These are phyloP conservation scores for Tephrocybe sp. DNA, from an alignment of 768 basidiomycete species.

Conservation along the genomic window DNA sequence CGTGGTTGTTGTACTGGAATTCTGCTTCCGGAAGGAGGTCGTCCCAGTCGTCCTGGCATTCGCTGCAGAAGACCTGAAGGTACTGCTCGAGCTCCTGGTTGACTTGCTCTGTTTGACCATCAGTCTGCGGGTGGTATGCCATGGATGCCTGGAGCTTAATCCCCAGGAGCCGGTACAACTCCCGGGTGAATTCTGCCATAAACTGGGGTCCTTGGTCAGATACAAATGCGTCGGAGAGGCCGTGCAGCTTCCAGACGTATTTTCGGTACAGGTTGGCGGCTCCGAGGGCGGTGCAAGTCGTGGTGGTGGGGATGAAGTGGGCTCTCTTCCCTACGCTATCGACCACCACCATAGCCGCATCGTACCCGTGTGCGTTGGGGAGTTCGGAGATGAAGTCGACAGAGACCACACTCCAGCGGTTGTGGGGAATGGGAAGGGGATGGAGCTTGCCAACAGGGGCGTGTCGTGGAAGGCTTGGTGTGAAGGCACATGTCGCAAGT, in stretches of 20 bases:
- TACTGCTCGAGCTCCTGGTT: constrained; percentile 13
- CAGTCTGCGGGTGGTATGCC: constrained; percentile 9
- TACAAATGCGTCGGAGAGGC: neutral
- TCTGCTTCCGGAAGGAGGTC: neutral
- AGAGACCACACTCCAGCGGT: neutral
- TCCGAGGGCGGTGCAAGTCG: constrained; percentile 1
- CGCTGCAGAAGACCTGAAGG: neutral
- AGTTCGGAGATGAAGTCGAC: constrained; percentile 8
- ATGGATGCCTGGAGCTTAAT: neutral
- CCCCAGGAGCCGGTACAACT: too few relatives aligned
- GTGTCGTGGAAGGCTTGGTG: too few relatives aligned
- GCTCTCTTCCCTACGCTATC: constrained; percentile 1
- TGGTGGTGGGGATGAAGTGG: too few relatives aligned
- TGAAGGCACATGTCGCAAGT: too few relatives aligned
- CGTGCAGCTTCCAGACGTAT: constrained; percentile 7
- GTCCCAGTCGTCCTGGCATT: constrained; percentile 4
- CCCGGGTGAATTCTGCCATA: too few relatives aligned
- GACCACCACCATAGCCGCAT: constrained; percentile 6
- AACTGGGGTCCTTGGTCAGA: constrained; percentile 9
- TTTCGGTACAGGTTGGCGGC: constrained; percentile 1
- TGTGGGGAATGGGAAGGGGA: neutral
- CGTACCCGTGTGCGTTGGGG: too few relatives aligned
- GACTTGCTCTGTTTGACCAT: constrained; percentile 8
- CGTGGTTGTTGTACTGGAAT: too few relatives aligned
- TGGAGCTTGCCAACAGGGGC: too few relatives aligned